phyloP scores from a whole-genome alignment of 345 rosid species.

The Eucalyptus erythrocorys region DNA sequence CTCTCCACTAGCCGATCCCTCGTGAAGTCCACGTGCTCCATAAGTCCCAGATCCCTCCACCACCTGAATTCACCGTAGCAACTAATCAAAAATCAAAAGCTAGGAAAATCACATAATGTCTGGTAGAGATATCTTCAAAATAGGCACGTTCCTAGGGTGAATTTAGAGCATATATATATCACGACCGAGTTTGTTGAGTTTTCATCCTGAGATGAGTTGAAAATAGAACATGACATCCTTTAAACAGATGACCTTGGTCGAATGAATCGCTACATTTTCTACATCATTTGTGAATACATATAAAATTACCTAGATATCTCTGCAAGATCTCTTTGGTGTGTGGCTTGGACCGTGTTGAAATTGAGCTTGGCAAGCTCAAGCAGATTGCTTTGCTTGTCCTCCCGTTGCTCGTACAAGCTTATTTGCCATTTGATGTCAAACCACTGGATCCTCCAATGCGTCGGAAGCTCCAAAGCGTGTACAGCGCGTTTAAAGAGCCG shows the following conservation, averaged over 20 bases:
- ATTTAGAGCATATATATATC: neutral
- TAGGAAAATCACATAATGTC: neutral
- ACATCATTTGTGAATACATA: neutral
- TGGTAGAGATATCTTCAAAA: neutral
- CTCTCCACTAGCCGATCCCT: slow-evolving; percentile 43
- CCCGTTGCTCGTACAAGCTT: neutral
- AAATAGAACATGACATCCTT: neutral
- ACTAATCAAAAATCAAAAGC: neutral
- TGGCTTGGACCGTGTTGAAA: slow-evolving; percentile 33
- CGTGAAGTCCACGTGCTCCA: slow-evolving; percentile 19
- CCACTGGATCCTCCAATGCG: slow-evolving; percentile 35
- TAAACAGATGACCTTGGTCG: neutral
- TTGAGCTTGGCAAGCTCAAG: slow-evolving; percentile 27
- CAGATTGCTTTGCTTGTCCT: neutral
- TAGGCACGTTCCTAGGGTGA: neutral
- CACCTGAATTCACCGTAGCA: slow-evolving; percentile 13
- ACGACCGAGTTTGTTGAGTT: neutral
- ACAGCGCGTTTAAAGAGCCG: neutral
- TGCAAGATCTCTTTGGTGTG: slow-evolving; percentile 30
- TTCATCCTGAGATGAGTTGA: neutral
- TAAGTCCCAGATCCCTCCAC: slow-evolving; percentile 36
- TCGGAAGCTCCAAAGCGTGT: slow-evolving; percentile 27
- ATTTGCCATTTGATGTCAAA: slow-evolving; percentile 39
- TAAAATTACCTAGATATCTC: slow-evolving; percentile 21
- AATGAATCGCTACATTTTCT: neutral